Base-by-base conservation (phyloP, 75 land plant species). In the Sequoia sempervirens region DNA sequence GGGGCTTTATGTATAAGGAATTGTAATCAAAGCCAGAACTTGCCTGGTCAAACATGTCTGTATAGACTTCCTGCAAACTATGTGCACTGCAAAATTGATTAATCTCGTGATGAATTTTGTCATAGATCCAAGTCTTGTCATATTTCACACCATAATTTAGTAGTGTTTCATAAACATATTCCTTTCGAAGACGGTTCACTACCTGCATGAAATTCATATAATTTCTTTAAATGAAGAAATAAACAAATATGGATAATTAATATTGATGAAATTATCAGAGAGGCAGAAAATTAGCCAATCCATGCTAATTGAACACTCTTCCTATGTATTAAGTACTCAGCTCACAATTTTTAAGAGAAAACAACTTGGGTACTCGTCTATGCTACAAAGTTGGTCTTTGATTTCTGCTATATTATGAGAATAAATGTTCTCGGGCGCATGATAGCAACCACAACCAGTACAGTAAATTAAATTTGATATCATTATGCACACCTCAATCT, bases 161-260 rank as follows among this genome's bases (percentile, higher is more conserved):
- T 53, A 95, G 85, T 36, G 98, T 97, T 17, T 97, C 99, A 84
- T 97, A 91, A 30, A 97, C 99, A 90, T 90, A 92, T 1, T 89
- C 91, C 81, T 93, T 97, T 14, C 82, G 91, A 74, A 97, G 94
- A 43, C 99, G 92, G 84, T 97, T 97, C 66, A 97, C 99, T 80
- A 97, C 99, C 99, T 97, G 80, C 43, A 78, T 40, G 43, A 34
- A 38, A 43, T 78, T 41, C 43, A 78, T 78, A 37, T 12, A 37
- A 32, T 70, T 70, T 70, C 36, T 70, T 2, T 30, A 70, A 70
- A 32, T 70, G 36, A 70, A 32, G 15, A 2, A 68, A 70, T 70
- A 32, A 70, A 20, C 13, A 30, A 70, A 30, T 70, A 2, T 30
- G 32, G 32, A 5, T 30, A 70, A 13, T 11, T 70, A 32, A 32